Evolutionary conservation across 2,329 filamentous ascomycete species (phyloP).

Genomic region (Aspergillus sp.): DNA sequence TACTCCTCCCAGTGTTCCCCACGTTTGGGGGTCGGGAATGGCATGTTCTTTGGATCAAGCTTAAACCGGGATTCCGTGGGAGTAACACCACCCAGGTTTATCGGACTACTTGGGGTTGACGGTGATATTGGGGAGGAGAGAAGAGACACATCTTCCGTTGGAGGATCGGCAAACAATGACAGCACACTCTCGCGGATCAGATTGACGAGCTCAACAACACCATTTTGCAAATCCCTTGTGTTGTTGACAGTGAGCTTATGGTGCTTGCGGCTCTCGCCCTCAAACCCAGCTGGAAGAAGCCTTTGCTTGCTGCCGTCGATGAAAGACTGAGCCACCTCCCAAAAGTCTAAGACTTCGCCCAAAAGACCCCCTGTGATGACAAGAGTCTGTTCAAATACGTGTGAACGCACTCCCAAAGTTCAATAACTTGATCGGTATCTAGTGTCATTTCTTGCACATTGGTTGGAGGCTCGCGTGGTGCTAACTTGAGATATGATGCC

Average conservation of each 20-base stretch:
- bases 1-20: constrained; percentile 90
- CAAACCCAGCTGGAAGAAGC: constrained; percentile 72
- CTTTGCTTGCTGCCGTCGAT: constrained; percentile 80
- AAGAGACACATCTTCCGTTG: constrained; percentile 83
- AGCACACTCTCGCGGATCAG: constrained; percentile 75
- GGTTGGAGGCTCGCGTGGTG: constrained; percentile 63
- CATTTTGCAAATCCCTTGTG: constrained; percentile 67
- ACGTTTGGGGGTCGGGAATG: constrained; percentile 68
- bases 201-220: constrained; percentile 75
- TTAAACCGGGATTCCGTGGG: constrained; percentile 70
- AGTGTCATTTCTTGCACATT: constrained; percentile 55
- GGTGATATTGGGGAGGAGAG: constrained; percentile 75
- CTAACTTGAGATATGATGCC: constrained; percentile 70
- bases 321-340: constrained; percentile 87
- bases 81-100: constrained; percentile 42
- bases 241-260: constrained; percentile 72
- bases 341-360: constrained; percentile 87
- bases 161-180: constrained; percentile 79
- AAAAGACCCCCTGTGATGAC: constrained; percentile 70
- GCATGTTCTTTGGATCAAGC: constrained; percentile 72
- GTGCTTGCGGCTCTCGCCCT: constrained; percentile 74
- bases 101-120: constrained; percentile 62
- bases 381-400: constrained; percentile 69
- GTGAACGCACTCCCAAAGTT: constrained; percentile 88
- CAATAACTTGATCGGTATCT: constrained; percentile 76